Base-by-base conservation (phyloP, 1,284 basidiomycete genomes). In the Trichosporon ovoides region DNA sequence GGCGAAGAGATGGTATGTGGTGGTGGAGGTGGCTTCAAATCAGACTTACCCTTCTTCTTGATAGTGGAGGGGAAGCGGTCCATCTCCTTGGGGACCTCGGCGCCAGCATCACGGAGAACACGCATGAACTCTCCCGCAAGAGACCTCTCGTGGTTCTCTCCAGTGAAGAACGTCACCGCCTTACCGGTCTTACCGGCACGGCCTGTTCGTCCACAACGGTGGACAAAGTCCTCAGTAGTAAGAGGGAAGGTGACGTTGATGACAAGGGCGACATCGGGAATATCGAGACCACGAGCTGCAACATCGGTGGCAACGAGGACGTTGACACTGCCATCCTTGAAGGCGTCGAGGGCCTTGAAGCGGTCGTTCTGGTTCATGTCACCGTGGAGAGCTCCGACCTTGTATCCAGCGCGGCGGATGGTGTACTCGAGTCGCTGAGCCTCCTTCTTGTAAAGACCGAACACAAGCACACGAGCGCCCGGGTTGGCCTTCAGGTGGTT, bases 371-470 rank as follows among this genome's bases (percentile, higher is more conserved):
- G 96, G 19, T 86, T 84, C 83, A 98, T 83, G 75, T 98, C 94
- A 2, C 95, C 95, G 72, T 97, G 93, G 55, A 98, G 83, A 3
- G 87, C 87, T 6, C 85, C 87, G n/a, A 96, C 93, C 40, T 83
- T 79, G 80, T 88, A 95, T 3, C 92, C 91, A 36, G 87, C 85
- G 43, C 86, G 81, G 55, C 82, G 80, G 18, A 99, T 84, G 66
- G 85, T 89, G 67, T 84, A 81, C 73, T 94, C 91, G 4, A 99
- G 86, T 16, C 96, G 84, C 49, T 89, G 84, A 1, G 94, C 91
- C 78, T 99, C 93, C 75, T 93, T 95, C 80, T 99, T 99, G 82
- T 99, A 99, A 49, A 98, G 81, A 1, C 90, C 95, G 76, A 99
- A 99, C 46, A 98, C 85, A 43, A 99, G 84, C 59, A 93, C 85